Evolutionary conservation across 192 early-diverging fungal genomes (phyloP).

Genomic region (Backusella psychrophila): DNA sequence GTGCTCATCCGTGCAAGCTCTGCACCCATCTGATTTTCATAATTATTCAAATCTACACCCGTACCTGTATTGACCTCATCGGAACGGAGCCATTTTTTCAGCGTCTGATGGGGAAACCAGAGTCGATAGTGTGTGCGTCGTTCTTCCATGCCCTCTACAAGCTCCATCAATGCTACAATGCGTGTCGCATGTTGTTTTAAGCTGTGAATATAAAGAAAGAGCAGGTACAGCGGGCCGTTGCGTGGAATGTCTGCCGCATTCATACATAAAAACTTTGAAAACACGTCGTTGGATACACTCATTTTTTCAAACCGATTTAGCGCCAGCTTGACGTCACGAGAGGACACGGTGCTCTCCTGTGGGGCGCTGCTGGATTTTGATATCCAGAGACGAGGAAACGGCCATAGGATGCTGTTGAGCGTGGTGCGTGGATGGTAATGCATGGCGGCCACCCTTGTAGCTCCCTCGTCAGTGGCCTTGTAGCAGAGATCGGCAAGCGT

Average conservation of each 20-base stretch:
- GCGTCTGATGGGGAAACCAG: conserved; percentile 4
- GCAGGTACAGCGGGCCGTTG: background rate
- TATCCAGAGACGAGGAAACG: background rate
- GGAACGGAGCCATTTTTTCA: conserved; percentile 15
- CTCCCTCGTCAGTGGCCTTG: background rate
- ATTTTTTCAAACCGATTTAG: background rate
- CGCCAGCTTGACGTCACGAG: background rate
- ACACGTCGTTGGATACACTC: background rate
- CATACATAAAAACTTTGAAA: background rate
- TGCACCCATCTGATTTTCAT: background rate
- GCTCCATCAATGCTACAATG: background rate
- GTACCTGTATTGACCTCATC: background rate
- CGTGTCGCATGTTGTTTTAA: background rate
- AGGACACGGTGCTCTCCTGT: background rate
- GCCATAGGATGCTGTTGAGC: conserved; percentile 1
- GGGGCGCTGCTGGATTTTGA: background rate
- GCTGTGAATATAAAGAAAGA: background rate
- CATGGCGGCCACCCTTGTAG: background rate
- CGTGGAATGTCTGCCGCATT: background rate
- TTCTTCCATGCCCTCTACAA: background rate
- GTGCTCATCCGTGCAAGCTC: background rate
- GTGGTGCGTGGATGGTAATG: background rate
- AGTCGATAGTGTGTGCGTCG: background rate
- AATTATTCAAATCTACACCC: background rate
- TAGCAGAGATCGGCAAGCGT: background rate